Conservation (phyloP, 352 stramenopile species). For the Pythium rishiriense region DNA sequence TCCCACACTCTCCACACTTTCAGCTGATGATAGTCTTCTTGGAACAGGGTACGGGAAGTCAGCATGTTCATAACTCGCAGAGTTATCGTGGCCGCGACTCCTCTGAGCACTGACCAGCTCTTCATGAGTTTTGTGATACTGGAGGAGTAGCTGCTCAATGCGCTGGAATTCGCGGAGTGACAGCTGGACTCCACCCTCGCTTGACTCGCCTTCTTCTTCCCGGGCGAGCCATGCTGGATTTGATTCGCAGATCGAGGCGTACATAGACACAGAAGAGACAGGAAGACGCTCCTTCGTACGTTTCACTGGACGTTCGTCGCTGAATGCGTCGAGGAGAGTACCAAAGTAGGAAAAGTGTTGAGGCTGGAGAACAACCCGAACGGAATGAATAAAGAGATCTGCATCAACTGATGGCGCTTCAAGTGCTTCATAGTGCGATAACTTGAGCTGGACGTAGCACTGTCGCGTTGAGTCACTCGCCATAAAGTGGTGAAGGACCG, state of each 20-base stretch:
- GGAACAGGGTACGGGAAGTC: conserved; percentile 35
- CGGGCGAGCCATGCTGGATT: conserved; percentile 58
- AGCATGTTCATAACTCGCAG: conserved; percentile 14
- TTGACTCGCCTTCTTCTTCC: conserved; percentile 33
- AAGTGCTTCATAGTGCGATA: conserved; percentile 76
- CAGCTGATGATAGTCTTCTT: conserved; percentile 61
- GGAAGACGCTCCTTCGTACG: conserved; percentile 27
- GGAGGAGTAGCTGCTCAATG: conserved; percentile 77
- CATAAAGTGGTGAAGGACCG: conserved; percentile 52
- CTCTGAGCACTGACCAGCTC: conserved; percentile 38
- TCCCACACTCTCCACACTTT: conserved; percentile 79
- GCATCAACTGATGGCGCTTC: conserved; percentile 73
- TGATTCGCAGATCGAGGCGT: conserved; percentile 74
- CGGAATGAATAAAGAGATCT: conserved; percentile 83
- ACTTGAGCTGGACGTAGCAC: conserved; percentile 83
- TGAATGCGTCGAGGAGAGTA: conserved; percentile 71
- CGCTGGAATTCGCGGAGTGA: conserved; percentile 83
- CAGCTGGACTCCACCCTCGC: conserved; percentile 45
- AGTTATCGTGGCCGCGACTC: conserved; percentile 1
- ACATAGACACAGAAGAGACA: conserved; percentile 54
- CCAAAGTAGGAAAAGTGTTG: conserved; percentile 78
- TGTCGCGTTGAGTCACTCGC: conserved; percentile 61
- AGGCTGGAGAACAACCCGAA: conserved; percentile 75
- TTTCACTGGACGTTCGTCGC: conserved; percentile 9
- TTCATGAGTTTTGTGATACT: conserved; percentile 80